Evolutionary conservation across 1,139 yeast species (phyloP).

Genomic region (Hyphopichia khmerensis): DNA sequence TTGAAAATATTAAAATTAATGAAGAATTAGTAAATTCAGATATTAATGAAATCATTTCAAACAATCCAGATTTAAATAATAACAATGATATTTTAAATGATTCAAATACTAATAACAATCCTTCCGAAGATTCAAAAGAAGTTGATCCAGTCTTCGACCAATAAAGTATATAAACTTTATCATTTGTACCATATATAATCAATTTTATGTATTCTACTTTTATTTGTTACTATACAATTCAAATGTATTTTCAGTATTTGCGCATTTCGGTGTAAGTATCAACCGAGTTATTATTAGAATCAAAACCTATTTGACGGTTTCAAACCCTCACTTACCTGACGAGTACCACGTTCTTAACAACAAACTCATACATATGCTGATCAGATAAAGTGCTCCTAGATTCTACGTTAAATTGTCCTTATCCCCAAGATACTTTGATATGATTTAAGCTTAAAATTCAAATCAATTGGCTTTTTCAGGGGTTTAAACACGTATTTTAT

Average conservation of each 20-base stretch:
- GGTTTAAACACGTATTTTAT: not conserved
- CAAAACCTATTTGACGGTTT: too few species aligned
- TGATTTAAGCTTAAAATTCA: too few species aligned
- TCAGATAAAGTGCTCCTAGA: too few species aligned
- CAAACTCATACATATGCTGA: too few species aligned
- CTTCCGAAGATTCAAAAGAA: not conserved
- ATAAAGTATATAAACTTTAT: not conserved
- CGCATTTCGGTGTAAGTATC: not conserved
- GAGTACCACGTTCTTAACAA: too few species aligned
- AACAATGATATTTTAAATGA: not conserved
- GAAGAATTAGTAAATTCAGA: not conserved
- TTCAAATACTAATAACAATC: not conserved
- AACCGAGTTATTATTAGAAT: not conserved
- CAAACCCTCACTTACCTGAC: too few species aligned
- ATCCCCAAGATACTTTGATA: too few species aligned
- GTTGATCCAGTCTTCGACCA: constrained; percentile 2
- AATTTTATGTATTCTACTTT: not conserved
- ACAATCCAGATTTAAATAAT: not conserved
- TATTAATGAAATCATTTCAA: not conserved
- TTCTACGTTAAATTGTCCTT: too few species aligned
- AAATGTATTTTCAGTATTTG: not conserved
- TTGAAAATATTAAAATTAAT: not conserved
- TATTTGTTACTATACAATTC: too few species aligned
- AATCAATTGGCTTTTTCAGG: too few species aligned
- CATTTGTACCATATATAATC: not conserved